Conservation (phyloP, 768 basidiomycete genomes). For the Tylopilus sp. region DNA sequence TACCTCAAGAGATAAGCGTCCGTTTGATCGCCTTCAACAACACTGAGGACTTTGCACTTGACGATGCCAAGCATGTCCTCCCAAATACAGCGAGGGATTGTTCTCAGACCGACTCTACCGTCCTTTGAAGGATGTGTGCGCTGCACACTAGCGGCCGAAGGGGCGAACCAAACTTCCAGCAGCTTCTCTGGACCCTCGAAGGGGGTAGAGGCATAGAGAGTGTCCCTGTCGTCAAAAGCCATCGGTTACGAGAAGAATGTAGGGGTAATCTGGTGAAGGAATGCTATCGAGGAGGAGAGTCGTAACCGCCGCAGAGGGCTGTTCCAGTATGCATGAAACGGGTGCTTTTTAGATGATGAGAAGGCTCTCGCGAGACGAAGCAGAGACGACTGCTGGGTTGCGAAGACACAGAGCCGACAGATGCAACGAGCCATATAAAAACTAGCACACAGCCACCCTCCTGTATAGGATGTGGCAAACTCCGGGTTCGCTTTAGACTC, state of each 20-base stretch:
- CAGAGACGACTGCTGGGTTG: slow-evolving; percentile 13
- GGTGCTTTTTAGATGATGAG: slow-evolving; percentile 14
- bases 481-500: slow-evolving; percentile 2
- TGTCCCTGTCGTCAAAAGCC: slow-evolving; percentile 21
- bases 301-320: slow-evolving; percentile 34
- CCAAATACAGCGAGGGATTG: slow-evolving; percentile 76
- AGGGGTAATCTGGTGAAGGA: slow-evolving; percentile 16
- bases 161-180: slow-evolving; percentile 96
- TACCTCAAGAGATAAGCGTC: slow-evolving; percentile 97
- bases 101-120: slow-evolving; percentile 68
- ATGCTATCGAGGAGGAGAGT: slow-evolving; percentile 49
- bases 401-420: slow-evolving; percentile 11
- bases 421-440: slow-evolving; percentile 10
- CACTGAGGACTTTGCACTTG: slow-evolving; percentile 92
- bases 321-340: slow-evolving; percentile 45
- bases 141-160: slow-evolving; percentile 61
- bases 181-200: slow-evolving; percentile 96
- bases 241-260: slow-evolving; percentile 14
- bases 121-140: slow-evolving; percentile 35
- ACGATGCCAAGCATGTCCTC: slow-evolving; percentile 97
- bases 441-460: slow-evolving; percentile 20
- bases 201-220: slow-evolving; percentile 42
- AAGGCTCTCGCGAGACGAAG: slow-evolving; percentile 14
- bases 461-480: slow-evolving; percentile 21
- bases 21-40: slow-evolving; percentile 81